Conservation (phyloP, 345 rosid genomes). For the Citrus cavaleriei region DNA sequence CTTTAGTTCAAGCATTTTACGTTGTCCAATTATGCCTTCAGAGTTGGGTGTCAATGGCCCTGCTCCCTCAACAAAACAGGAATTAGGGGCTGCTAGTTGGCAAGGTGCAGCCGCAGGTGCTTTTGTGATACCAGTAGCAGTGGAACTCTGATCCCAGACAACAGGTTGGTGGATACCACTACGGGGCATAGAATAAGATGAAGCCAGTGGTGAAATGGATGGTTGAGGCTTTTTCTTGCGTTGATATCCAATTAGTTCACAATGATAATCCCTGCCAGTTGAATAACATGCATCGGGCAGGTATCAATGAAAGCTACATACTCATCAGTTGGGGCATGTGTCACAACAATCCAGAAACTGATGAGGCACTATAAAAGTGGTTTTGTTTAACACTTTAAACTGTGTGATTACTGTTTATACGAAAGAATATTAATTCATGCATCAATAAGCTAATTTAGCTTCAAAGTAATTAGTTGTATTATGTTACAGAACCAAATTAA, state of each 20-base stretch:
- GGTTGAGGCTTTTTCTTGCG: conserved; percentile 40
- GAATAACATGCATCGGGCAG: conserved; percentile 10
- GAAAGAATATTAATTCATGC: neutral
- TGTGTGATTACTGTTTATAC: too few relatives aligned
- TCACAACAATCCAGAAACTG: neutral
- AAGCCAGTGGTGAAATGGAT: conserved; percentile 19
- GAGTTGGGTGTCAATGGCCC: conserved; percentile 12
- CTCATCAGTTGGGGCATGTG: neutral
- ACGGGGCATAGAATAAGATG: conserved; percentile 21
- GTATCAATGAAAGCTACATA: conserved; percentile 8
- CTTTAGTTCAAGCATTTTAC: conserved; percentile 25
- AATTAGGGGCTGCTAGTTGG: conserved; percentile 11
- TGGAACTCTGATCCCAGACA: conserved; percentile 20
- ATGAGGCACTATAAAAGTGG: neutral
- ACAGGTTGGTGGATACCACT: conserved; percentile 25
- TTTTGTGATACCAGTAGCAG: conserved; percentile 22
- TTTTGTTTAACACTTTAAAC: neutral
- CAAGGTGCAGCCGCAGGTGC: conserved; percentile 27
- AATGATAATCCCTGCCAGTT: conserved; percentile 66
- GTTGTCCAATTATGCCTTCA: conserved; percentile 26
- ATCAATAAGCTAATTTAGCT: neutral
- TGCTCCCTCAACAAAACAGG: conserved; percentile 3
- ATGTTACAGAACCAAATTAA: neutral
- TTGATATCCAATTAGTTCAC: conserved; percentile 78
- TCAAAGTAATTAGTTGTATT: neutral